Evolutionary conservation across 768 basidiomycete genomes (phyloP), one percentile per base, ranked within the genome.

Genomic region (Daedaleopsis sinensis): DNA sequence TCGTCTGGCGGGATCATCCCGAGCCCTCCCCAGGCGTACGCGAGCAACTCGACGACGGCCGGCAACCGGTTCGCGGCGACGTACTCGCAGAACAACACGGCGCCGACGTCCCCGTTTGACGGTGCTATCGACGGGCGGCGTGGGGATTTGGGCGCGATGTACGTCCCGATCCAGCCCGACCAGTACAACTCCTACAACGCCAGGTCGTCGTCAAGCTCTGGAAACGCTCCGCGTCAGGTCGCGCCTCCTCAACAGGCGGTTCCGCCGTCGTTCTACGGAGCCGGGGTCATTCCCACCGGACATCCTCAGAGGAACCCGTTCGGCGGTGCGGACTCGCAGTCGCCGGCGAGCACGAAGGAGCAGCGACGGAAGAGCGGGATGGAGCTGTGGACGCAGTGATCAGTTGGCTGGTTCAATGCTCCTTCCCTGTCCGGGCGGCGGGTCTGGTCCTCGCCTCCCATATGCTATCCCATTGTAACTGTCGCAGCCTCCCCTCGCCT

Each of bases 131-230:
- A 87, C 56, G 39, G 39, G 13, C 79, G 84, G 52, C 81, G 87
- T 57, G 74, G 83, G 27, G 89, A 90, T 52, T 84, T 90, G 39
- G 84, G 84, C 44, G 83, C 82, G 58, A 72, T 94, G 74, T 94
- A 87, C 70, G 87, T 87, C 39, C 91, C 93, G 1, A 83, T 94
- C 81, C 93, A 93, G 71, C 89, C 92, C 37, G 92, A 94, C 24
- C 88, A 89, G 65, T 93, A 84, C 72, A 81, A 82, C 63, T 70
- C 82, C 38, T 90, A 90, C 68, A 69, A 77, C 55, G 72, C 71
- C 54, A 72, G 71, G 43, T 70, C 76, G 19, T 72, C 74, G 0
- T 13, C 68, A 63, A 75, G 49, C 70, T 67, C 32, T 8, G 69
- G 57, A 19, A 63, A 68, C 16, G 61, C 76, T 13, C 64, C 70